These are phyloP conservation scores for Cymbopogon flexuosus DNA, from an alignment of 202 grass and related monocot genomes.

Conservation along the genomic window DNA sequence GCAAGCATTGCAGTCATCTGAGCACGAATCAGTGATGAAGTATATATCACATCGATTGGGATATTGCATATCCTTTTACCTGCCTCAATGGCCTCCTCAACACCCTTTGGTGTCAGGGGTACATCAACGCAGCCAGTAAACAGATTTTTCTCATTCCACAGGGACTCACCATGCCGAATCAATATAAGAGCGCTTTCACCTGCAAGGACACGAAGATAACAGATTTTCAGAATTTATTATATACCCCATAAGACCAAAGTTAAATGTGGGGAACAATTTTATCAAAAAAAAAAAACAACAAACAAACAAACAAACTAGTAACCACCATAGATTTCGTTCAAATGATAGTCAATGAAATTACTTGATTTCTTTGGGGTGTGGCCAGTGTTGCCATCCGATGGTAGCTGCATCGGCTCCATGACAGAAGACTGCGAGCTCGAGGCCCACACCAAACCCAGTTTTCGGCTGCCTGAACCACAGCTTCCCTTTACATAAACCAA, in stretches of 20 bases:
- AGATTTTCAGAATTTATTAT: too few species aligned
- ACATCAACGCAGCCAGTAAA: slow-evolving; percentile 93
- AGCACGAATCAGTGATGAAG: slow-evolving; percentile 67
- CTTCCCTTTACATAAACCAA: slow-evolving; percentile 25
- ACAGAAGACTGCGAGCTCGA: slow-evolving; percentile 42
- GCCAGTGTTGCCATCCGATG: slow-evolving; percentile 25
- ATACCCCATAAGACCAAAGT: too few species aligned
- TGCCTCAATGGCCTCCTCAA: slow-evolving; percentile 82
- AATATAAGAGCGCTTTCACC: too few species aligned
- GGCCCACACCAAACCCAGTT: slow-evolving; percentile 29
- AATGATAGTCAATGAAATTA: slow-evolving; percentile 15
- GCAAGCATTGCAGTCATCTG: slow-evolving; percentile 95
- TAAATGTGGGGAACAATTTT: too few species aligned
- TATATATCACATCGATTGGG: slow-evolving; percentile 74
- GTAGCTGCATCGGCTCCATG: slow-evolving; percentile 39
- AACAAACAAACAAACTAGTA: neutral
- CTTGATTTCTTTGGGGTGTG: slow-evolving; percentile 63
- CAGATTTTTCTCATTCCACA: slow-evolving; percentile 82
- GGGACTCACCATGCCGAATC: too few species aligned
- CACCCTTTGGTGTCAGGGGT: slow-evolving; percentile 70
- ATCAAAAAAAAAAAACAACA: too few species aligned
- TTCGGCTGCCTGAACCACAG: neutral
- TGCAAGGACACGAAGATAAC: too few species aligned
- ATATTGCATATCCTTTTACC: slow-evolving; percentile 82
- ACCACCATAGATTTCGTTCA: neutral